phyloP scores from a whole-genome alignment of 2,329 filamentous ascomycete species.

The Reticulascus tulasneorum region DNA sequence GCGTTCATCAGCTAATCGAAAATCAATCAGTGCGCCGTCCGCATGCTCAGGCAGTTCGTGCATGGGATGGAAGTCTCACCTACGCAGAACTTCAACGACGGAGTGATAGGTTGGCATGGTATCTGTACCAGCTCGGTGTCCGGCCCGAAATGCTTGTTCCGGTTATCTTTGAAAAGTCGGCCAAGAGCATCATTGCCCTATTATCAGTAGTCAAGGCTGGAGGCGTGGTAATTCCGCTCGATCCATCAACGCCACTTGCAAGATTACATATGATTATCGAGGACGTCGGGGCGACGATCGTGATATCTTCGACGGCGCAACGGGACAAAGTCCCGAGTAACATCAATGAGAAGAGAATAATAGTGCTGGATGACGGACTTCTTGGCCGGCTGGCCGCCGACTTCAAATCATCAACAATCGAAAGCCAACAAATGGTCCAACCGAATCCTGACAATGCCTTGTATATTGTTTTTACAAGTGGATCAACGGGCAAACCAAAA shows the following conservation, averaged over 20 bases:
- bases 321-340: neutral
- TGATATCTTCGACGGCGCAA: neutral
- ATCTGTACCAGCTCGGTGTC: conserved; percentile 10
- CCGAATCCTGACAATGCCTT: neutral
- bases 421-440: no score
- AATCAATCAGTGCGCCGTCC: neutral
- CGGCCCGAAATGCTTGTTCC: conserved; percentile 10
- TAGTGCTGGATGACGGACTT: no score
- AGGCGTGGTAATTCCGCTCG: conserved; percentile 4
- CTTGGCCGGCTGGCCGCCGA: no score
- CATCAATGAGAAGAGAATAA: no score
- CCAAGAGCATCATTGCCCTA: conserved; percentile 5
- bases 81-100: neutral
- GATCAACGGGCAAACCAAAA: conserved; percentile 9
- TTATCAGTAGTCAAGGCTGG: conserved; percentile 6
- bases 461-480: conserved; percentile 6
- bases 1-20: neutral
- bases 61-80: conserved; percentile 6
- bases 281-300: conserved; percentile 1
- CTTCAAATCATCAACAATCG: no score
- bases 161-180: conserved; percentile 8
- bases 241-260: conserved; percentile 1
- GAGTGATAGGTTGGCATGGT: neutral
- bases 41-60: neutral
- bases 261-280: conserved; percentile 5